These are phyloP conservation scores for Nectriaceae sp. DNA, from an alignment of 2,329 filamentous ascomycete genomes.

Conservation along the genomic window DNA sequence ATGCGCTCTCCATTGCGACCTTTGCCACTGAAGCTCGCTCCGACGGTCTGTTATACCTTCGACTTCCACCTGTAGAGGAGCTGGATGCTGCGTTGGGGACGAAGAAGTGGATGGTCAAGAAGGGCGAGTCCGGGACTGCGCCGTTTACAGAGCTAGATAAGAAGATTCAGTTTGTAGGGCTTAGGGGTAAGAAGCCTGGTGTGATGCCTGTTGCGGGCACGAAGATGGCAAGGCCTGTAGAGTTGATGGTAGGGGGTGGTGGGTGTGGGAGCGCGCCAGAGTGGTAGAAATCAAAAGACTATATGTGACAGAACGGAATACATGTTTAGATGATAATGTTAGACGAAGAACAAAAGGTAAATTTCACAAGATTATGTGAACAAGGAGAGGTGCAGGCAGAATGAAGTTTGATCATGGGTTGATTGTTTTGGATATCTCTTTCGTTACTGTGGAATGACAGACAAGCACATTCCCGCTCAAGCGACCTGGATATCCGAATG, in stretches of 20 bases:
- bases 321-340: no score
- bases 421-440: constrained; percentile 11
- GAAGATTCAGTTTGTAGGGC: constrained; percentile 47
- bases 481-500: constrained; percentile 6
- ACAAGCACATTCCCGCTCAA: constrained; percentile 11
- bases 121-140: constrained; percentile 57
- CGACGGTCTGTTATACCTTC: constrained; percentile 79
- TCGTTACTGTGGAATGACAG: constrained; percentile 14
- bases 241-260: constrained; percentile 38
- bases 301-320: no score
- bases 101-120: constrained; percentile 74
- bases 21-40: constrained; percentile 73
- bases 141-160: constrained; percentile 48
- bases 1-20: constrained; percentile 75
- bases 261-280: constrained; percentile 45
- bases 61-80: constrained; percentile 78
- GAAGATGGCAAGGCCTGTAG: constrained; percentile 39
- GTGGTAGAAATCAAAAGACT: constrained; percentile 40
- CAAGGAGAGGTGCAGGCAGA: neutral
- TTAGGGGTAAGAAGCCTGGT: constrained; percentile 44
- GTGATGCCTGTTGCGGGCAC: constrained; percentile 36
- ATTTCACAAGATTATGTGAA: no score
- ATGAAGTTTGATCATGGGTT: constrained; percentile 15
- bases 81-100: constrained; percentile 80
- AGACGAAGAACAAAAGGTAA: no score